A percentile compares a stretch with the other conserved stretches of the same genome.
phyloP scores from a whole-genome alignment of 495 filamentous ascomycete species.

The Daldinia loculata region DNA sequence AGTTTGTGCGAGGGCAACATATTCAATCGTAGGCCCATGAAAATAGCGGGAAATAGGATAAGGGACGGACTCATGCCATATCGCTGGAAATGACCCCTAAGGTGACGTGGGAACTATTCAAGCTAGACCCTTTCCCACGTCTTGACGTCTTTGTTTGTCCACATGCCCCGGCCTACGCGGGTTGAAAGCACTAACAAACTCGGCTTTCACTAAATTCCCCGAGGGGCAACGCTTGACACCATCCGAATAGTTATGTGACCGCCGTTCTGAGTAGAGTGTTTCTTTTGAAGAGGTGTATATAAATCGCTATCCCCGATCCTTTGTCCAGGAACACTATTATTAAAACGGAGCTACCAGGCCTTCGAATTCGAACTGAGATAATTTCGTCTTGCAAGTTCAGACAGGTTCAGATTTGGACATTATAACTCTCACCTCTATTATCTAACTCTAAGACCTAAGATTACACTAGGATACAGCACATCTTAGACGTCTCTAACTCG shows the following conservation, averaged over 20 bases:
- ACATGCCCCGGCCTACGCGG: neutral
- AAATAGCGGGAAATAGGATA: too few species aligned
- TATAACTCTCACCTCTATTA: neutral
- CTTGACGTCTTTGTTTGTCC: neutral
- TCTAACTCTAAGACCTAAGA: neutral
- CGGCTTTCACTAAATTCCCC: constrained; percentile 1
- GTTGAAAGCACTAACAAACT: neutral
- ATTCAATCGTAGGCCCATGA: neutral
- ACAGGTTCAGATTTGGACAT: neutral
- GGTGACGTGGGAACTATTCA: neutral
- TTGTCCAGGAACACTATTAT: neutral
- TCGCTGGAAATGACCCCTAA: neutral
- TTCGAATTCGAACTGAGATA: neutral
- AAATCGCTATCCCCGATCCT: neutral
- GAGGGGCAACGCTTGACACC: neutral
- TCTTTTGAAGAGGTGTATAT: neutral
- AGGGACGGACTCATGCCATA: neutral
- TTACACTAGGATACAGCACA: neutral
- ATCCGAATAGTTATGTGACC: neutral
- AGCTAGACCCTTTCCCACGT: neutral
- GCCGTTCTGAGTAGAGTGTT: neutral
- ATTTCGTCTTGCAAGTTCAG: neutral
- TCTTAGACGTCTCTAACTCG: neutral
- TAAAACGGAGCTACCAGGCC: neutral
- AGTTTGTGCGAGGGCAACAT: neutral